Base-by-base conservation (phyloP, 768 basidiomycete species). In the Xerocomus brunneocitrinus region DNA sequence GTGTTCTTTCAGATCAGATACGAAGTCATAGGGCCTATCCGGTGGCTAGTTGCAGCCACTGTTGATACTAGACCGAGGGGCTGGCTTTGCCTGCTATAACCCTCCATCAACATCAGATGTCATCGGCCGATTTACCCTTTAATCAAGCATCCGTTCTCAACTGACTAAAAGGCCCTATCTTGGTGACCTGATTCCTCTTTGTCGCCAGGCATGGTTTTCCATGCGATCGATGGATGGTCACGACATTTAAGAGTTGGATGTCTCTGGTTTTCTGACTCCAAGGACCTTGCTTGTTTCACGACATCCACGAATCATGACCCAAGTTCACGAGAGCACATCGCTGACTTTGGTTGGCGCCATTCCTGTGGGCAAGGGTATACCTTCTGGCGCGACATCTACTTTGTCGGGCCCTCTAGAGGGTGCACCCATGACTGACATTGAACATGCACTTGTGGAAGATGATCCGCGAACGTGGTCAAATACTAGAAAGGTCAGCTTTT, bases 401-500 rank as follows among this genome's bases (percentile, higher is more conserved):
- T 24, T 44, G 35, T 55, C 48, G 10, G 41, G 47, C 1, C 28
- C 45, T 25, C 38, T 53, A 8, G 49, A 52, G 14, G 27, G 25
- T 19, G 24, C 39, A 12, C 22, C 39, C 34, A 56, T 61, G 42
- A 55, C 49, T 22, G 75, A 74, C 42, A 74, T 74, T 19, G 74
- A 74, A 49, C 74, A 74, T 50, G 66, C 62, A 6, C 22, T 54
- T 19, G 84, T 87, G 12, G 67, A 73, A 9, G 76, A 87, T 58
- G 85, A 87, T 66, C 85, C 85, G 1, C 76, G 85, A 36, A 60
- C 63, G 51, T 87, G 85, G 85, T 78, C 81, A 7, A 56, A 65
- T 39, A 48, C 76, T 25, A 75, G 78, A 58, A 87, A 87, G 76
- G 85, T 83, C 19, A 16, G 55, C 47, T 28, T 47, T 8, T 22